Percentiles rank a stretch among this genome's conserved stretches.
phyloP scores from a whole-genome alignment of 441 rosid species.

The Hura crepitans region DNA sequence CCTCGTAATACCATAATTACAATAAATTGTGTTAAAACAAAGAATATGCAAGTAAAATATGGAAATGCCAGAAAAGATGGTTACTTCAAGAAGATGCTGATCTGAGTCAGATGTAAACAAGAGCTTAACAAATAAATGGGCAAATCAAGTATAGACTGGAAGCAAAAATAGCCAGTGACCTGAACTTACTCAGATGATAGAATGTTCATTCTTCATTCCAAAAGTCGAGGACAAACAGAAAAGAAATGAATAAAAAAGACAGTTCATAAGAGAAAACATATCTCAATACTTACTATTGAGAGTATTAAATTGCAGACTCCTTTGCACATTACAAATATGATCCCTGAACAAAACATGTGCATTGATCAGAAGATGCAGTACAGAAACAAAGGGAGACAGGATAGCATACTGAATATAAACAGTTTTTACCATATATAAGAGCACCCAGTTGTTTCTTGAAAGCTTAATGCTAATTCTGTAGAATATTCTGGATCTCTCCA shows the following conservation, averaged over 20 bases:
- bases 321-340: slow-evolving; percentile 73
- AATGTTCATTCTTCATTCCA: not conserved
- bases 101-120: not conserved
- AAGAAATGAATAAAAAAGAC: not conserved
- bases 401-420: slow-evolving; percentile 10
- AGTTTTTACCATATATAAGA: slow-evolving; percentile 76
- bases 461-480: slow-evolving; percentile 95
- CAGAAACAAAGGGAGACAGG: slow-evolving; percentile 13
- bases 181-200: slow-evolving; percentile 4
- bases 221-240: not conserved
- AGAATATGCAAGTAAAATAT: not conserved
- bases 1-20: not conserved
- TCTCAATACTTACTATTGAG: slow-evolving; percentile 65
- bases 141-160: not conserved
- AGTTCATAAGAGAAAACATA: not conserved
- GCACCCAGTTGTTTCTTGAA: slow-evolving; percentile 96
- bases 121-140: not conserved
- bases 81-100: not conserved
- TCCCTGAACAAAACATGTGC: slow-evolving; percentile 54
- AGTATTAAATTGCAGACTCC: slow-evolving; percentile 75
- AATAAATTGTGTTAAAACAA: not conserved
- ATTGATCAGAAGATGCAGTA: slow-evolving; percentile 18
- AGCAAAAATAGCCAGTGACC: not conserved
- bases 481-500: slow-evolving; percentile 95
- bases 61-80: not conserved